Conservation (phyloP, 2,329 filamentous ascomycete species). For the Cercospora zeina region DNA sequence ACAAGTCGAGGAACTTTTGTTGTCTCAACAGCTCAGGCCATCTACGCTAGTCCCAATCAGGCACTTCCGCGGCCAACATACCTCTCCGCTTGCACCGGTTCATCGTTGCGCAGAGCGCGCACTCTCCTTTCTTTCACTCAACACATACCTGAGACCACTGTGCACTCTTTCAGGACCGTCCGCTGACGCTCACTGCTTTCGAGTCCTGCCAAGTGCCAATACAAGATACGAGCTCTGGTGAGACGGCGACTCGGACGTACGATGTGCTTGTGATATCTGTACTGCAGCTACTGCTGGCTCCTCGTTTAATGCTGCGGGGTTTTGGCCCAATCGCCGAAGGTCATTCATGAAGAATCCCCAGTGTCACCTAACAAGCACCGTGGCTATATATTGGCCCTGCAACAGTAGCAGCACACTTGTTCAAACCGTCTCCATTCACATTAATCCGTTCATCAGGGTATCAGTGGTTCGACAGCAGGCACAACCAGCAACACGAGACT, state of each 20-base stretch:
- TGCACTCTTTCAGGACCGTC: not conserved
- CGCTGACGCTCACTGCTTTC: not conserved
- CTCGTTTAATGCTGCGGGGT: not conserved
- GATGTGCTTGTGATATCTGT: not conserved
- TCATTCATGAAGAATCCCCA: not conserved
- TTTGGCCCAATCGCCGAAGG: not conserved
- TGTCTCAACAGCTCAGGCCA: constrained; percentile 4
- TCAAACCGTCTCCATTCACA: not conserved
- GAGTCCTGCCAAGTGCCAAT: not conserved
- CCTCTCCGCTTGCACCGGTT: not conserved
- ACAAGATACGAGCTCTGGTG: not conserved
- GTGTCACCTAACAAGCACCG: not conserved
- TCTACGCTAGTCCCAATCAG: not conserved
- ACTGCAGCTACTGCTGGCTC: no score
- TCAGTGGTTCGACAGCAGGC: not conserved
- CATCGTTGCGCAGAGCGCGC: not conserved
- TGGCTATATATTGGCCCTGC: not conserved
- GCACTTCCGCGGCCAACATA: constrained; percentile 11
- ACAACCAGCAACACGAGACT: not conserved
- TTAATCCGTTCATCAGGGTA: not conserved
- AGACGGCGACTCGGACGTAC: not conserved
- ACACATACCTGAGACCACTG: not conserved
- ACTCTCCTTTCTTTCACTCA: not conserved
- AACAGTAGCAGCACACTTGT: not conserved
- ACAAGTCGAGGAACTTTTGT: constrained; percentile 10